phyloP scores from a whole-genome alignment of 495 filamentous ascomycete species.

The Xylaria castorea region DNA sequence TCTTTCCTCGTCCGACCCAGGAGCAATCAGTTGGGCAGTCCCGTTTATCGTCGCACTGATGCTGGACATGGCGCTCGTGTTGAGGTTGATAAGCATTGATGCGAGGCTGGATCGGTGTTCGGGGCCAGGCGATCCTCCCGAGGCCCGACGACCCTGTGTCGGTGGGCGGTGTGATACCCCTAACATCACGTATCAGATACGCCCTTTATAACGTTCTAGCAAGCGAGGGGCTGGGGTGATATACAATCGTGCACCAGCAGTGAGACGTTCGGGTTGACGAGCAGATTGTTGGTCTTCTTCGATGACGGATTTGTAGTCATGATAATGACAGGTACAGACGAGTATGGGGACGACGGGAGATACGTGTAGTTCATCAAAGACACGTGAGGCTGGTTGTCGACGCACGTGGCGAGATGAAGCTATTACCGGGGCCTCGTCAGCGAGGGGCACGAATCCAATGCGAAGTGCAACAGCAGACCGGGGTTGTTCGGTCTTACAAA shows the following conservation, averaged over 20 bases:
- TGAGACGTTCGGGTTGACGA: conserved; percentile 86
- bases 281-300: conserved; percentile 86
- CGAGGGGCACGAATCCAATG: conserved; percentile 11
- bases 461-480: not conserved
- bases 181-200: conserved; percentile 26
- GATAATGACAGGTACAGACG: conserved; percentile 75
- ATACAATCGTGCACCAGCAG: conserved; percentile 94
- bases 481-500: conserved; percentile 66
- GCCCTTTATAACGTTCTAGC: not conserved
- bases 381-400: conserved; percentile 84
- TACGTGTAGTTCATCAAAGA: conserved; percentile 99
- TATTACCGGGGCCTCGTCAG: conserved; percentile 43
- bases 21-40: conserved; percentile 71
- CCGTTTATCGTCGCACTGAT: conserved; percentile 96
- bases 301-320: conserved; percentile 93
- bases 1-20: conserved; percentile 76
- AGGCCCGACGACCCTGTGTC: conserved; percentile 67
- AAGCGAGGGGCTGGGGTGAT: not conserved
- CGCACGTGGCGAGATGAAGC: conserved; percentile 95
- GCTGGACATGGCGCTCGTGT: conserved; percentile 83
- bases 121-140: conserved; percentile 66
- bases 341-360: conserved; percentile 81
- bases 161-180: conserved; percentile 91
- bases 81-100: conserved; percentile 83
- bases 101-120: conserved; percentile 74